phyloP scores from a whole-genome alignment of 805 yeast species.

The Yarrowia deformans region DNA sequence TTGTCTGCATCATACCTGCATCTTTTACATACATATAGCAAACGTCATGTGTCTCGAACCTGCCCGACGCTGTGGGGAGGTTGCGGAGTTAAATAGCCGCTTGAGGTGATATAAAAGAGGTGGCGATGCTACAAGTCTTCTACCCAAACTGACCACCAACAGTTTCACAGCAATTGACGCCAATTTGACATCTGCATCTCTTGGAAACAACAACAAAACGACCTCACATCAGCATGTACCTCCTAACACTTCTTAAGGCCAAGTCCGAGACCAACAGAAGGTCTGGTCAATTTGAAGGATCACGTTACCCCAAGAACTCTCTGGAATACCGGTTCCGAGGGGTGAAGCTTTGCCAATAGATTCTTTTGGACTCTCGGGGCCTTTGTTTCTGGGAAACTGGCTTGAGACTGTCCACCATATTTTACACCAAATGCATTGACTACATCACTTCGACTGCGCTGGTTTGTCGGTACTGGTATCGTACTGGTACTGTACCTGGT shows the following conservation, averaged over 20 bases:
- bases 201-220: background rate
- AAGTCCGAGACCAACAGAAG: background rate
- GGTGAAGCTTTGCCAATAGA: background rate
- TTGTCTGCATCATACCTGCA: conserved; percentile 16
- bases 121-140: background rate
- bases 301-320: conserved; percentile 13
- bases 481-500: too few relatives aligned
- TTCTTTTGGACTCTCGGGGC: too few relatives aligned
- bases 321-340: conserved; percentile 10
- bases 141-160: background rate
- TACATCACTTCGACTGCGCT: too few relatives aligned
- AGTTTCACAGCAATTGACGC: background rate
- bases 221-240: conserved; percentile 7
- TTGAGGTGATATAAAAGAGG: background rate
- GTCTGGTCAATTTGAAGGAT: background rate
- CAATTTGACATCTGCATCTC: background rate
- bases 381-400: too few relatives aligned
- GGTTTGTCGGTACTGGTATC: too few relatives aligned
- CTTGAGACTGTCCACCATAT: background rate
- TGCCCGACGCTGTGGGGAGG: conserved; percentile 4
- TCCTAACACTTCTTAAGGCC: background rate
- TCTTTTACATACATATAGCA: conserved; percentile 9
- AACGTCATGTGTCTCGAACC: conserved; percentile 11
- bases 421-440: conserved; percentile 2
- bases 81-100: conserved; percentile 8